phyloP scores from a whole-genome alignment of 352 stramenopile species.

The Thalassiosira hispida region DNA sequence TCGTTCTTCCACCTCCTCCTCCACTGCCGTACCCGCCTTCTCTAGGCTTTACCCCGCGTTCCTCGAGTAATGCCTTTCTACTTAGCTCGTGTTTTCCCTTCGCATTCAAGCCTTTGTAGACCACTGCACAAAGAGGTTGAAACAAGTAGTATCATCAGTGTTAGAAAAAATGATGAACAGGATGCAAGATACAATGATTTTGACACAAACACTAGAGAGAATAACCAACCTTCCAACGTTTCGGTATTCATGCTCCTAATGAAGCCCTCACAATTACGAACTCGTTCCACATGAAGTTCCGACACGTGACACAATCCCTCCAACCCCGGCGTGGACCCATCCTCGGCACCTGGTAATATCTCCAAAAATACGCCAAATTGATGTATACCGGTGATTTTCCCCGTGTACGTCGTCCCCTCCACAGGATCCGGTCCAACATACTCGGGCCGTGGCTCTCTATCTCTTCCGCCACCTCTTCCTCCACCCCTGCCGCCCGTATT shows the following conservation, averaged over 20 bases:
- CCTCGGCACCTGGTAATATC: constrained; percentile 79
- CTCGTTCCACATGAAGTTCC: constrained; percentile 82
- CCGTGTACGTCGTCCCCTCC: constrained; percentile 73
- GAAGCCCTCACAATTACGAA: constrained; percentile 83
- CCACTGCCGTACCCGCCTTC: constrained; percentile 14
- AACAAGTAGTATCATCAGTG: background rate
- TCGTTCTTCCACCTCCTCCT: background rate
- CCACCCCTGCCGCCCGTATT: constrained; percentile 9
- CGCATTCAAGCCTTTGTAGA: constrained; percentile 72
- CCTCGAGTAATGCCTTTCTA: constrained; percentile 68
- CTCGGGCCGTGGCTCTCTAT: constrained; percentile 44
- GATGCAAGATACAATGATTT: background rate
- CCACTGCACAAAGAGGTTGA: constrained; percentile 5
- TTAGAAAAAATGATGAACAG: no score
- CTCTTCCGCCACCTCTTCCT: constrained; percentile 21
- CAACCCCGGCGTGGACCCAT: constrained; percentile 77
- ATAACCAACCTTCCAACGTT: constrained; percentile 67
- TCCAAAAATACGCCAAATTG: constrained; percentile 88
- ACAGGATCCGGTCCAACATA: constrained; percentile 80
- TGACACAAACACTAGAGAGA: background rate
- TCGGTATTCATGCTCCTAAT: constrained; percentile 69
- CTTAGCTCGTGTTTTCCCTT: constrained; percentile 73
- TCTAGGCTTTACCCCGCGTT: background rate
- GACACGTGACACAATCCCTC: constrained; percentile 88
- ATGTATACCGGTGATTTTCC: constrained; percentile 84